phyloP scores from a whole-genome alignment of 176 grass and related monocot species.

The Poa pratensis region DNA sequence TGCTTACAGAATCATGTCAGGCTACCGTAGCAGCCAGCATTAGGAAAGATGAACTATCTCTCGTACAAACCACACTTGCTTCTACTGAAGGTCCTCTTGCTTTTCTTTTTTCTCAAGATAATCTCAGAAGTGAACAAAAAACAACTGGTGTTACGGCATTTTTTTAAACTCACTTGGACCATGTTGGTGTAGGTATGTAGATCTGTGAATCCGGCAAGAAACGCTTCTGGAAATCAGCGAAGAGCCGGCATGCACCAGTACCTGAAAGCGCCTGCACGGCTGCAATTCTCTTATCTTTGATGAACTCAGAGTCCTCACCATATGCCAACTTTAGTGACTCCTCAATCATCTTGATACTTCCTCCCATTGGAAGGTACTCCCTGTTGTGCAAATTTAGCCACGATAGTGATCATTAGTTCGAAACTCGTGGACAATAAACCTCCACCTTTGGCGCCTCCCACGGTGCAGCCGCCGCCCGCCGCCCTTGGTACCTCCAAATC shows the following conservation, averaged over 20 bases:
- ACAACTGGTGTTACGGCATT: neutral
- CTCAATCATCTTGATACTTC: constrained; percentile 84
- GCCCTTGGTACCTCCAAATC: too few relatives aligned
- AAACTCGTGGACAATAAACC: neutral
- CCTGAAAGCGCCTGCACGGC: constrained; percentile 91
- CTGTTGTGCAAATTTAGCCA: constrained; percentile 39
- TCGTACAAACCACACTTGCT: neutral
- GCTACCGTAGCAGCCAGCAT: neutral
- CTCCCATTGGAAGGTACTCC: constrained; percentile 98
- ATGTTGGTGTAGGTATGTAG: constrained; percentile 94
- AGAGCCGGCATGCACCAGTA: constrained; percentile 89
- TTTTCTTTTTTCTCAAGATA: neutral
- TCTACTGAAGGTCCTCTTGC: neutral
- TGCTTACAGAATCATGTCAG: neutral
- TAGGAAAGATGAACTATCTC: neutral
- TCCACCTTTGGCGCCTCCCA: too few relatives aligned
- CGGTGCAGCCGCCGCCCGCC: too few relatives aligned
- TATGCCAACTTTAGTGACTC: constrained; percentile 89
- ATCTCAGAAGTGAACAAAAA: constrained; percentile 18
- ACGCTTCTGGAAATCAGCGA: constrained; percentile 94
- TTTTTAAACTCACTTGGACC: constrained; percentile 98
- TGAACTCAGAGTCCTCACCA: constrained; percentile 77
- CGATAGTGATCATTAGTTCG: neutral
- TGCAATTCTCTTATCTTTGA: constrained; percentile 89
- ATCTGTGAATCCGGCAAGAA: constrained; percentile 91